Evolutionary conservation across 2,329 filamentous ascomycete genomes (phyloP).

Genomic region (Clonostachys chloroleuca): DNA sequence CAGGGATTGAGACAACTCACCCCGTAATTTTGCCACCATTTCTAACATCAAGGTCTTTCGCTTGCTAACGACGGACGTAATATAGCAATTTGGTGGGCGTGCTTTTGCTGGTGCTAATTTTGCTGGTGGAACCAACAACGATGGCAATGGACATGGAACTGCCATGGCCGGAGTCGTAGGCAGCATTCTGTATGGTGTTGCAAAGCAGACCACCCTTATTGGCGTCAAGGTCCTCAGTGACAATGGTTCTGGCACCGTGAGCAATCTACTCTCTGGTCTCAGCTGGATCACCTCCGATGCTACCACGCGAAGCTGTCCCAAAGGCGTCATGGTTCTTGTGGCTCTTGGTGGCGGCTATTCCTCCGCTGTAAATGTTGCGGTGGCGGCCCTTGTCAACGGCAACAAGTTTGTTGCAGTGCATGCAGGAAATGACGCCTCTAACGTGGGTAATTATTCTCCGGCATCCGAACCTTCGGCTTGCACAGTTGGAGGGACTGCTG

Average conservation of each 20-base stretch:
- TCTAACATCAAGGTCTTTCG: background rate
- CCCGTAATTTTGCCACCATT: slow-evolving; percentile 14
- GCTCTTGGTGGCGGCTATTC: slow-evolving; percentile 42
- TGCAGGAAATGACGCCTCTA: slow-evolving; percentile 43
- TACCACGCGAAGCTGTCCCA: slow-evolving; percentile 23
- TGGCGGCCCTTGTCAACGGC: slow-evolving; percentile 33
- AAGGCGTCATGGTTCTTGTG: slow-evolving; percentile 48
- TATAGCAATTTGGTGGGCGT: slow-evolving; percentile 16
- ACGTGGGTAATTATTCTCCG: slow-evolving; percentile 41
- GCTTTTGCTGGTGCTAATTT: slow-evolving; percentile 12
- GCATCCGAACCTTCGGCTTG: slow-evolving; percentile 44
- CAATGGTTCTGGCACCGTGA: slow-evolving; percentile 21
- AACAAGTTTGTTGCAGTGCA: slow-evolving; percentile 48
- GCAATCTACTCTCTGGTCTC: slow-evolving; percentile 36
- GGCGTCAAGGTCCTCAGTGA: slow-evolving; percentile 38
- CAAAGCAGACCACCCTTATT: slow-evolving; percentile 31
- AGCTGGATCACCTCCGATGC: slow-evolving; percentile 32
- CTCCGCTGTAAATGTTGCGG: slow-evolving; percentile 40
- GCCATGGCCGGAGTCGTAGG: slow-evolving; percentile 16
- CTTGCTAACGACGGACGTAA: slow-evolving; percentile 2
- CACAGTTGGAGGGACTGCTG: slow-evolving; percentile 42
- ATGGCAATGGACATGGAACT: slow-evolving; percentile 29
- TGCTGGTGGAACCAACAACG: slow-evolving; percentile 11
- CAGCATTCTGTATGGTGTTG: slow-evolving; percentile 18
- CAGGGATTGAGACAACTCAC: slow-evolving; percentile 28